Evolutionary conservation across 148 eudicot species (phyloP).

Genomic region (Vaccinium darrowii): DNA sequence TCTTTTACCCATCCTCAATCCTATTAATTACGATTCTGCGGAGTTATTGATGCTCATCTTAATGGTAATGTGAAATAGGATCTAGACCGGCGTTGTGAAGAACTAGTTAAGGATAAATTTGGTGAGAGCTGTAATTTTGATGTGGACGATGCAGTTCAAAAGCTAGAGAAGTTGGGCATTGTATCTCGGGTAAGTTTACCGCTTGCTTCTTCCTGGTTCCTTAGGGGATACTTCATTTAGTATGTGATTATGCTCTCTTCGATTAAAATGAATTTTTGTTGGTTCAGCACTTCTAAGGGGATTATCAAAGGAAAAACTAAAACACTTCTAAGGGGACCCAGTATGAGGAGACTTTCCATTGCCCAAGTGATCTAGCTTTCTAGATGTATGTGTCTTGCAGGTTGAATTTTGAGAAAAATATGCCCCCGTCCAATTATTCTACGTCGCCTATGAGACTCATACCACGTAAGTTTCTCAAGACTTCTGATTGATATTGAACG

Average conservation of each 20-base stretch:
- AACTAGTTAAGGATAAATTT: conserved; percentile 84
- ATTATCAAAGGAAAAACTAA: too few relatives aligned
- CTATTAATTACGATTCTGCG: neutral
- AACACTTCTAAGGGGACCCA: neutral
- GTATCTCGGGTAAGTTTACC: conserved; percentile 66
- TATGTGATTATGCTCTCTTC: neutral
- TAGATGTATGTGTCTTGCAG: neutral
- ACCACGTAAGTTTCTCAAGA: too few relatives aligned
- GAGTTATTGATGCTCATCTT: neutral
- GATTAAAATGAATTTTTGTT: neutral
- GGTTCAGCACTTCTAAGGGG: neutral
- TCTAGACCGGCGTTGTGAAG: conserved; percentile 84
- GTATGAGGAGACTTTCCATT: neutral
- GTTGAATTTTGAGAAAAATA: neutral
- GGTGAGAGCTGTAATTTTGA: conserved; percentile 82
- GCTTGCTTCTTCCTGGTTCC: neutral
- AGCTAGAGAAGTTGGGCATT: conserved; percentile 86
- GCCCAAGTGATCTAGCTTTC: neutral
- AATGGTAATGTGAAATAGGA: conserved; percentile 50
- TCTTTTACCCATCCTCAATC: neutral
- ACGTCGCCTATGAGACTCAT: neutral
- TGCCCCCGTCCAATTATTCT: neutral
- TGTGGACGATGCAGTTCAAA: conserved; percentile 88
- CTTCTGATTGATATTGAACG: too few relatives aligned
- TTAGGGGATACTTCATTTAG: neutral